Percentiles rank a stretch among this genome's conserved stretches.
Evolutionary conservation across 78 protist species (phyloP).

Genomic region (Planoprotostelium fungivorum): DNA sequence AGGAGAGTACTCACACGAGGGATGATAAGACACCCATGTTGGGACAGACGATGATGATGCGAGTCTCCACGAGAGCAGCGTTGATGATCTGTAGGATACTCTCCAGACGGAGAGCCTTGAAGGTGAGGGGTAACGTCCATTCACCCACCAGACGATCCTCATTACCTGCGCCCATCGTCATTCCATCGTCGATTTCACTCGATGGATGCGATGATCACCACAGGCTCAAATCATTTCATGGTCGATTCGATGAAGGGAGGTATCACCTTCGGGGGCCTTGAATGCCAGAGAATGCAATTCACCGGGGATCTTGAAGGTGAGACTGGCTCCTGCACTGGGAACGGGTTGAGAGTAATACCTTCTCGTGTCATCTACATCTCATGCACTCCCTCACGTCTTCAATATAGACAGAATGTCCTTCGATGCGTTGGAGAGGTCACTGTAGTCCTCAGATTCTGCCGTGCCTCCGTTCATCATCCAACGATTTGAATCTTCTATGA

Average conservation of each 20-base stretch:
- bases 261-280: background rate
- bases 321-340: background rate
- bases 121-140: background rate
- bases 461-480: no score
- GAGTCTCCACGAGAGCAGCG: background rate
- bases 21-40: background rate
- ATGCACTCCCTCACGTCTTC: background rate
- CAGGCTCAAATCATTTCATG: no score
- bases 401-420: background rate
- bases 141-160: background rate
- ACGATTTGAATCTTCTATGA: background rate
- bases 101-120: background rate
- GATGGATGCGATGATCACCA: no score
- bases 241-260: no score
- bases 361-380: background rate
- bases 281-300: background rate
- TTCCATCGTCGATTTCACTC: no score
- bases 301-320: background rate
- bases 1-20: background rate
- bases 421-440: no score
- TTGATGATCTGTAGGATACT: background rate
- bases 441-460: no score
- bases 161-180: background rate
- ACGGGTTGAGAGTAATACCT: background rate
- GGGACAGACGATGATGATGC: background rate